phyloP scores from a whole-genome alignment of 179 eudicot genomes.

The Sideroxylon spinosum region DNA sequence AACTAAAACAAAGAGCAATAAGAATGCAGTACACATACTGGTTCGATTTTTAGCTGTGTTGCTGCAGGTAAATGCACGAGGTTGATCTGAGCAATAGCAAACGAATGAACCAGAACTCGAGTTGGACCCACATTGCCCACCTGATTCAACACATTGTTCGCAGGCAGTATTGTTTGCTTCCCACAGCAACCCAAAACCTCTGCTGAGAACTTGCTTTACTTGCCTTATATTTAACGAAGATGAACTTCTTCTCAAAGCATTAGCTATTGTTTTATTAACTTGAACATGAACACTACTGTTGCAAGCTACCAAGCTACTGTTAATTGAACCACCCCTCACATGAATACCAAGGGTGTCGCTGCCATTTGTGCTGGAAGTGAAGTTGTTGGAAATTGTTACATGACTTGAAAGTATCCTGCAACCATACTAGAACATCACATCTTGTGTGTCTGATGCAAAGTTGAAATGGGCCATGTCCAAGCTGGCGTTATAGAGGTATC shows the following conservation, averaged over 20 bases:
- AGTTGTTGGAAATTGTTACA: neutral
- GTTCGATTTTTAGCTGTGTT: no score
- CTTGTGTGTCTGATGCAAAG: conserved; percentile 3
- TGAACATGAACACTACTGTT: neutral
- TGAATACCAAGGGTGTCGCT: neutral
- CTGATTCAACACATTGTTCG: conserved; percentile 19
- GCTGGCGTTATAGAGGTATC: conserved; percentile 17
- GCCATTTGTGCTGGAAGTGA: conserved; percentile 9
- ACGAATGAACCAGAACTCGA: conserved; percentile 17
- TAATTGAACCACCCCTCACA: neutral
- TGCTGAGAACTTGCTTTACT: conserved; percentile 10
- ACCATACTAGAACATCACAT: conserved; percentile 33
- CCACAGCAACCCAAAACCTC: conserved; percentile 45
- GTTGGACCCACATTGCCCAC: conserved; percentile 48
- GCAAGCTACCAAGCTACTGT: neutral
- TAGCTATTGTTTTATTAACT: neutral
- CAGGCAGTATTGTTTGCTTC: conserved; percentile 35
- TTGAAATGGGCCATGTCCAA: conserved; percentile 22
- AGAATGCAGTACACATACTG: no score
- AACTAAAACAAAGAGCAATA: no score
- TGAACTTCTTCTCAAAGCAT: neutral
- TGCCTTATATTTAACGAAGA: no score
- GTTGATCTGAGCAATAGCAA: conserved; percentile 40
- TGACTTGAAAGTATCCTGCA: neutral
- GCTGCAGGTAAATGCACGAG: no score